Evolutionary conservation across 495 filamentous ascomycete species (phyloP).

Genomic region (Aspergillus funiculosus): DNA sequence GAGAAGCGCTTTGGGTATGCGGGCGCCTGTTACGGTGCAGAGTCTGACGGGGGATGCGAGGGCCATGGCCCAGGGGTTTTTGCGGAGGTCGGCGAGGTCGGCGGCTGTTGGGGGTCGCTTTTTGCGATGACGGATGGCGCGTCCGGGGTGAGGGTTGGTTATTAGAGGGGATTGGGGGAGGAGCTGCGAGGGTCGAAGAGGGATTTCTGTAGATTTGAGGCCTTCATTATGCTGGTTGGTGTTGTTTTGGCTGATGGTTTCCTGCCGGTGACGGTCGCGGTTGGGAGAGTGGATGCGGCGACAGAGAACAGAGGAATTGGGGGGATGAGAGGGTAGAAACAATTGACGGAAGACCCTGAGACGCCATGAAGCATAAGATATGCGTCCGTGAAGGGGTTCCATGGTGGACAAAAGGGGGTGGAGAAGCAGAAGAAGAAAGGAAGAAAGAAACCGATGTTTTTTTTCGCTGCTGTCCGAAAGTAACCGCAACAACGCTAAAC

Average conservation of each 20-base stretch:
- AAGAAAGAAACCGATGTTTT: conserved; percentile 8
- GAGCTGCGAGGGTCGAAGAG: conserved; percentile 33
- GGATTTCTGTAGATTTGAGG: neutral
- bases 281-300: neutral
- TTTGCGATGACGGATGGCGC: conserved; percentile 22
- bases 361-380: conserved; percentile 35
- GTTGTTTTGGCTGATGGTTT: neutral
- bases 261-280: too few relatives aligned
- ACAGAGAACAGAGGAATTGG: neutral
- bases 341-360: conserved; percentile 27
- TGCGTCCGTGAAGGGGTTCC: conserved; percentile 23
- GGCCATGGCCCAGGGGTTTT: conserved; percentile 46
- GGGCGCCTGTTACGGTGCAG: conserved; percentile 51
- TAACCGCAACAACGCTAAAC: conserved; percentile 9
- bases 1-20: conserved; percentile 60
- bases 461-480: neutral
- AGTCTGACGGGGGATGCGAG: conserved; percentile 60
- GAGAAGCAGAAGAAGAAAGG: conserved; percentile 5
- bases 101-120: conserved; percentile 34
- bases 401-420: conserved; percentile 16
- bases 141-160: conserved; percentile 17
- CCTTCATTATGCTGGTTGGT: neutral
- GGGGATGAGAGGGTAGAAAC: conserved; percentile 8
- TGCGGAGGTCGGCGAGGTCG: conserved; percentile 28
- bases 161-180: conserved; percentile 40